Percentiles rank a stretch among this genome's conserved stretches.
Evolutionary conservation across 768 basidiomycete species (phyloP).

Genomic region (Porphyrellus cyaneotinctus): DNA sequence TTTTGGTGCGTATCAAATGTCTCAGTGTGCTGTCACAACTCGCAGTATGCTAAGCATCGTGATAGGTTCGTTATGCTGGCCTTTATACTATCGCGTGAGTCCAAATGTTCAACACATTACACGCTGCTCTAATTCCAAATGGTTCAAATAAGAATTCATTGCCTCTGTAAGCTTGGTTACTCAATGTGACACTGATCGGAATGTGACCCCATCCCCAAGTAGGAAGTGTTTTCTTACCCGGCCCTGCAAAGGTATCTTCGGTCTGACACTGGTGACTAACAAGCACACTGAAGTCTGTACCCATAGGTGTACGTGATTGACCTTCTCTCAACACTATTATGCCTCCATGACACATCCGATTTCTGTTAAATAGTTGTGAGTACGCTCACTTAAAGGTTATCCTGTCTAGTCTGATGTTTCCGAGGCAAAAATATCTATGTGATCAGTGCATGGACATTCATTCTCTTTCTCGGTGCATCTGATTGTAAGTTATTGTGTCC

Average conservation of each 20-base stretch:
- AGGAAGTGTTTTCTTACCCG: not conserved
- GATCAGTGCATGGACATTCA: not conserved
- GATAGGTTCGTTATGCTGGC: conserved; percentile 13
- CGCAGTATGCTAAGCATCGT: not conserved
- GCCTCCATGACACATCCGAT: not conserved
- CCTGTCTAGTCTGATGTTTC: not conserved
- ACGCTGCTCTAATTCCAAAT: not conserved
- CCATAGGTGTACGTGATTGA: not conserved
- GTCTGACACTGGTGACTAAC: not conserved
- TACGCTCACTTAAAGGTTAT: not conserved
- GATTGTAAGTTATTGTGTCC: not conserved
- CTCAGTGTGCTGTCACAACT: too few relatives aligned
- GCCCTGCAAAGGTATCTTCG: not conserved
- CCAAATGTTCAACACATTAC: not conserved
- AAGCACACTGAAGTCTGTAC: not conserved
- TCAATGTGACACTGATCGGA: not conserved
- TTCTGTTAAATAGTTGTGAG: conserved; percentile 1
- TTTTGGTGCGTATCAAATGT: not conserved
- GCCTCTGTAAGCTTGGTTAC: not conserved
- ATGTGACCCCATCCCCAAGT: not conserved
- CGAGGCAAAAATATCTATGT: not conserved
- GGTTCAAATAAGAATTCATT: not conserved
- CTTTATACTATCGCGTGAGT: conserved; percentile 1
- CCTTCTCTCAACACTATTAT: too few relatives aligned
- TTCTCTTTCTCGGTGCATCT: not conserved